A percentile compares a stretch with the other conserved stretches of the same genome.
Evolutionary conservation across 805 yeast genomes (phyloP).

Genomic region (Myxozyma neglecta): DNA sequence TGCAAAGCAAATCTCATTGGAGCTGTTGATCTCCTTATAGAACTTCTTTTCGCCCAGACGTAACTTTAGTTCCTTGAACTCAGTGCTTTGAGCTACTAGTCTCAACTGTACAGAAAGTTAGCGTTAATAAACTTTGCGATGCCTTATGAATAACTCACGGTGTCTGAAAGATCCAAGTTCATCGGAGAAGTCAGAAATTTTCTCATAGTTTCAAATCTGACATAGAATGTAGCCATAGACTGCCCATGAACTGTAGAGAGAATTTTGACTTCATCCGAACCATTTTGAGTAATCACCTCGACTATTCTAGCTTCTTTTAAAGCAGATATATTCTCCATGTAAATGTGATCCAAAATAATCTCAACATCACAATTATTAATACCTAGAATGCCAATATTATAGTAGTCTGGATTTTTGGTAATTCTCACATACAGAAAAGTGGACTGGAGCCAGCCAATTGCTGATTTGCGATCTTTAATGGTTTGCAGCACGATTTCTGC

Average conservation of each 20-base stretch:
- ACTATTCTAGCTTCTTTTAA: slow-evolving; percentile 42
- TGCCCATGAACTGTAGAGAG: slow-evolving; percentile 47
- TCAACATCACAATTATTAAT: slow-evolving; percentile 37
- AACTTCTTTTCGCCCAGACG: slow-evolving; percentile 50
- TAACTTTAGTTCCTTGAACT: slow-evolving; percentile 46
- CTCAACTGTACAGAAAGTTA: slow-evolving; percentile 6
- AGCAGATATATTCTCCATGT: slow-evolving; percentile 40
- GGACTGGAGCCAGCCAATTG: slow-evolving; percentile 49
- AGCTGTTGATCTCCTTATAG: slow-evolving; percentile 47
- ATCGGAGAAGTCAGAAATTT: neutral
- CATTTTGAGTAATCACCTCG: slow-evolving; percentile 12
- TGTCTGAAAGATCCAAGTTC: slow-evolving; percentile 4
- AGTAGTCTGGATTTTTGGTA: slow-evolving; percentile 45
- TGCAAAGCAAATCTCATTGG: slow-evolving; percentile 45
- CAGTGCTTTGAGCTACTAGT: slow-evolving; percentile 43
- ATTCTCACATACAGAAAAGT: slow-evolving; percentile 54
- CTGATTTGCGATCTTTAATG: slow-evolving; percentile 42
- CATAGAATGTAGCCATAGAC: slow-evolving; percentile 53
- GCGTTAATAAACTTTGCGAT: neutral
- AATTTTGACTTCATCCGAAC: slow-evolving; percentile 18
- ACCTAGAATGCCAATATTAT: slow-evolving; percentile 39
- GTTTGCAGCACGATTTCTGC: slow-evolving; percentile 50
- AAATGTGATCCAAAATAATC: slow-evolving; percentile 40
- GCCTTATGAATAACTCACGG: neutral
- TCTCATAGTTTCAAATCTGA: slow-evolving; percentile 49